Conservation (phyloP, 441 rosid genomes). For the Adansonia madagascariensis region DNA sequence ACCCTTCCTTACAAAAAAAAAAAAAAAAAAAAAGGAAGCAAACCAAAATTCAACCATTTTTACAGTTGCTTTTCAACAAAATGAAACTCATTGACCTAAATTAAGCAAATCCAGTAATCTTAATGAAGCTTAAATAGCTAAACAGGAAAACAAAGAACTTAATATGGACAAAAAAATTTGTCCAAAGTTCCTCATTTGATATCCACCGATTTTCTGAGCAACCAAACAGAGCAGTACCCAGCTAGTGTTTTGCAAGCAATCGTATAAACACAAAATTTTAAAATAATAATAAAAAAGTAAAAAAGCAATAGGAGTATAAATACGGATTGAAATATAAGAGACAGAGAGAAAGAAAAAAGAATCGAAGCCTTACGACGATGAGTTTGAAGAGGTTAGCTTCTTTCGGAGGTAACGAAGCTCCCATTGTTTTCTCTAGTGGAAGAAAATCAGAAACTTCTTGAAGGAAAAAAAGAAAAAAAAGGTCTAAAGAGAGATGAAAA, state of each 20-base stretch:
- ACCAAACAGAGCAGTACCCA: constrained; percentile 33
- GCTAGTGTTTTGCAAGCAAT: constrained; percentile 48
- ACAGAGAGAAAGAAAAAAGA: constrained; percentile 14
- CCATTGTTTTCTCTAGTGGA: constrained; percentile 50
- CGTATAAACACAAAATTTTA: not conserved
- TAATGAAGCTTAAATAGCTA: not conserved
- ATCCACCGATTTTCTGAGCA: constrained; percentile 13
- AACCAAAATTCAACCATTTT: not conserved
- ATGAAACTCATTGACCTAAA: not conserved
- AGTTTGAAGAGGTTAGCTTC: constrained; percentile 99
- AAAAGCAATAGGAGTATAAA: not conserved
- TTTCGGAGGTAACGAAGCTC: constrained; percentile 96
- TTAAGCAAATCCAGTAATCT: not conserved
- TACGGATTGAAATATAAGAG: not conserved
- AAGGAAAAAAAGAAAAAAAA: not conserved
- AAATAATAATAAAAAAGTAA: not conserved
- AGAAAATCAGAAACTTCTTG: not conserved
- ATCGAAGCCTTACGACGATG: constrained; percentile 90
- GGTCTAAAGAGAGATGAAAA: not conserved
- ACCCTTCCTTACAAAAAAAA: not conserved
- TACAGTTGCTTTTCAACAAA: constrained; percentile 12
- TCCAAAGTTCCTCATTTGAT: constrained; percentile 13
- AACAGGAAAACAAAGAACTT: not conserved
- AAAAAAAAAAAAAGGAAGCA: not conserved
- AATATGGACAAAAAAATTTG: not conserved